Evolutionary conservation across 306 rosid genomes (phyloP).

Genomic region (Trifolium subterraneum): DNA sequence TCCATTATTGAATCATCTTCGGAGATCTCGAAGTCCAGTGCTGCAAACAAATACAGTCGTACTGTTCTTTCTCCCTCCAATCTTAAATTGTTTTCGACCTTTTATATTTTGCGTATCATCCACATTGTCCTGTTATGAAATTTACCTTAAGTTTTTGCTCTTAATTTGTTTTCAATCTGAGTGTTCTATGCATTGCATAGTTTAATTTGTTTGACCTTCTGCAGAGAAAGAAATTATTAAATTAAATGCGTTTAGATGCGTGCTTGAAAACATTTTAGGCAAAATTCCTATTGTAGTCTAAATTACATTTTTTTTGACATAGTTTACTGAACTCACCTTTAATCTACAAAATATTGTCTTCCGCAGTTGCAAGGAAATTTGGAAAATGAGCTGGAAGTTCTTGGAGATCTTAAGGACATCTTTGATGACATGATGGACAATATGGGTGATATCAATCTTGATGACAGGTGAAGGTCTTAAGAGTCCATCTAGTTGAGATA

Average conservation of each 20-base stretch:
- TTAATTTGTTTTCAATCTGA: conserved; percentile 3
- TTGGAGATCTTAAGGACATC: conserved; percentile 50
- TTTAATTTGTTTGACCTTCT: conserved; percentile 26
- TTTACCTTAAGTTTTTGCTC: neutral
- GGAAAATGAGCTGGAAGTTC: conserved; percentile 75
- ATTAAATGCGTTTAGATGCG: neutral
- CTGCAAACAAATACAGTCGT: conserved; percentile 56
- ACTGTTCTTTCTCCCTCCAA: conserved; percentile 41
- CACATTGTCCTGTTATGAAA: neutral
- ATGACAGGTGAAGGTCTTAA: conserved; percentile 58
- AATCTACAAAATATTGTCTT: conserved; percentile 25
- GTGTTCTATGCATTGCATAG: conserved; percentile 15
- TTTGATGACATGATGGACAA: conserved; percentile 62
- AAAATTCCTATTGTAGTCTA: conserved; percentile 3
- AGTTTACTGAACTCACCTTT: neutral
- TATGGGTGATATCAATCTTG: conserved; percentile 58
- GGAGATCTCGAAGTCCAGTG: conserved; percentile 56
- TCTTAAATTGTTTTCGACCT: neutral
- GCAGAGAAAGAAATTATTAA: conserved; percentile 20
- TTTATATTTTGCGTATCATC: conserved; percentile 28
- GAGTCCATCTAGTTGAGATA: neutral
- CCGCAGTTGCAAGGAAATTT: conserved; percentile 67
- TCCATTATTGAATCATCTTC: conserved; percentile 70
- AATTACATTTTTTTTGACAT: neutral
- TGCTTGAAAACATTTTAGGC: conserved; percentile 10